phyloP scores from a whole-genome alignment of 2,329 filamentous ascomycete genomes.

The Colletotrichum eremochloae region DNA sequence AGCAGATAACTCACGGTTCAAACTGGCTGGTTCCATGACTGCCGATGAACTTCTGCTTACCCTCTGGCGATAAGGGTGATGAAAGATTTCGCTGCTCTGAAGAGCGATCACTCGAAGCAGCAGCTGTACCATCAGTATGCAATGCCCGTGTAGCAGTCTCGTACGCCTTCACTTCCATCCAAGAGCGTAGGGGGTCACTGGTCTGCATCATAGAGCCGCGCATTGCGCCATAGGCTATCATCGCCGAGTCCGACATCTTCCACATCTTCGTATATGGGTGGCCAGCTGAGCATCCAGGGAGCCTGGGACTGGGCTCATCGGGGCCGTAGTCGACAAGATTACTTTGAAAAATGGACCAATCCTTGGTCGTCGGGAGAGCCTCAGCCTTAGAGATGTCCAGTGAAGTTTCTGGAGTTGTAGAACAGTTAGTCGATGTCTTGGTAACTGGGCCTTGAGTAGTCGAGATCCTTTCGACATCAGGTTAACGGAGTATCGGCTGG shows the following conservation, averaged over 20 bases:
- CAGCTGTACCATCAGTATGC: not conserved
- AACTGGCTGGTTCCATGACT: not conserved
- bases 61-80: not conserved
- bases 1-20: not conserved
- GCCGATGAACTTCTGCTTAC: not conserved
- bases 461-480: not conserved
- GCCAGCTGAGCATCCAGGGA: slow-evolving; percentile 39
- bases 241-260: slow-evolving; percentile 46
- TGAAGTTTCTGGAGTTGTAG: not conserved
- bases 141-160: not conserved
- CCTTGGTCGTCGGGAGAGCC: slow-evolving; percentile 6
- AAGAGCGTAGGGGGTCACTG: slow-evolving; percentile 47
- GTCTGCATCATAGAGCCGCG: slow-evolving; percentile 46
- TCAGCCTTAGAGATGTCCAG: not conserved
- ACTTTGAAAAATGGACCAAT: slow-evolving; percentile 40
- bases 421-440: not conserved
- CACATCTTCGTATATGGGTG: slow-evolving; percentile 40
- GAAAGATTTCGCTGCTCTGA: not conserved
- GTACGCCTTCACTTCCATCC: slow-evolving; percentile 44
- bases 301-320: slow-evolving; percentile 24
- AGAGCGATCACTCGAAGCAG: not conserved
- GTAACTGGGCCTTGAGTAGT: no score
- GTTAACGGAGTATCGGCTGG: not conserved
- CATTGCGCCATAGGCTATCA: slow-evolving; percentile 53
- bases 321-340: slow-evolving; percentile 34